Conservation (phyloP, 768 basidiomycete genomes). For the Heimioporus sp. region DNA sequence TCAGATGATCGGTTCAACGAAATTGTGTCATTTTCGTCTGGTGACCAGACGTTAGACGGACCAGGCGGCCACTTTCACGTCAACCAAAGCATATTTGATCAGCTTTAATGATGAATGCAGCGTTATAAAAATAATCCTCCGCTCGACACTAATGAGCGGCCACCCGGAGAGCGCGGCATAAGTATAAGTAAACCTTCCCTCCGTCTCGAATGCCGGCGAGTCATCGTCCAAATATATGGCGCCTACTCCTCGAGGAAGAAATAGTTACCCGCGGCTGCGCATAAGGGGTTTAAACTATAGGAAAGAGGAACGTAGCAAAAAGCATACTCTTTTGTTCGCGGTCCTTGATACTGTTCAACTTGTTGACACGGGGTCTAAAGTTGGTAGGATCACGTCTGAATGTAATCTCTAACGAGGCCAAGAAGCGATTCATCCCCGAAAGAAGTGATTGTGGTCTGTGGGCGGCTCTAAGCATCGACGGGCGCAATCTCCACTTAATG, state of each 20-base stretch:
- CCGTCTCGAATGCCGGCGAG: not conserved
- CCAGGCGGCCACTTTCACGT: not conserved
- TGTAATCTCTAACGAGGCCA: conserved; percentile 93
- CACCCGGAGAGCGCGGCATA: not conserved
- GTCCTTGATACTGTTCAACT: conserved; percentile 81
- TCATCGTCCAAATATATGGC: not conserved
- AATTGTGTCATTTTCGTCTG: not conserved
- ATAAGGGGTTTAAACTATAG: conserved; percentile 4
- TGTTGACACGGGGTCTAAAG: conserved; percentile 87
- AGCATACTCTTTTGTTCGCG: conserved; percentile 78
- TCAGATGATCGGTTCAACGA: no score
- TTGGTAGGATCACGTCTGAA: conserved; percentile 98
- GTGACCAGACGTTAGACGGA: not conserved
- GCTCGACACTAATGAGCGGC: conserved; percentile 5
- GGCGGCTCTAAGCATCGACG: not conserved
- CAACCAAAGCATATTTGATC: conserved; percentile 2
- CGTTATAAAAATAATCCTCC: conserved; percentile 6
- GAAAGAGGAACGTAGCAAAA: not conserved
- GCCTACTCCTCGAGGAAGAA: conserved; percentile 87
- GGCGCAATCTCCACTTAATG: not conserved
- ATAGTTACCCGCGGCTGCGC: conserved; percentile 75
- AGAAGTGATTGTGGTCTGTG: conserved; percentile 87
- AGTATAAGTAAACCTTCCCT: conserved; percentile 16
- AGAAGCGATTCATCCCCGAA: conserved; percentile 97
- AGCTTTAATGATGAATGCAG: conserved; percentile 10